Conservation (phyloP, 2,329 filamentous ascomycete species). For the Trichothecium sympodiale region DNA sequence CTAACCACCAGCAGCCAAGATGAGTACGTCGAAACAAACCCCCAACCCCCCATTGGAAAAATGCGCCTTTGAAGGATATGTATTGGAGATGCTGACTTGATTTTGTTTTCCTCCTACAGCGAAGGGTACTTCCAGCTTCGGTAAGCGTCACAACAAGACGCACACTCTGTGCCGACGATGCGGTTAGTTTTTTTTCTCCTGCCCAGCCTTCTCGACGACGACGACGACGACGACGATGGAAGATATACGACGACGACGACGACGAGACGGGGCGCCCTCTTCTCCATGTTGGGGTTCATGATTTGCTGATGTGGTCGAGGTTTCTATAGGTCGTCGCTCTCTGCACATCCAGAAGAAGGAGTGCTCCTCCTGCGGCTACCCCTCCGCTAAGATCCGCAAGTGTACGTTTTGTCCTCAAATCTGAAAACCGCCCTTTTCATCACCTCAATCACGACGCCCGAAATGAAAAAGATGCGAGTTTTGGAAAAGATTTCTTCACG, state of each 20-base stretch:
- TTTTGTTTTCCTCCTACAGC: slow-evolving; percentile 24
- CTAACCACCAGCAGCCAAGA: slow-evolving; percentile 38
- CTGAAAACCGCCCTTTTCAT: too few species aligned
- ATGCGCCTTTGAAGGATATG: not conserved
- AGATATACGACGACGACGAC: slow-evolving; percentile 4
- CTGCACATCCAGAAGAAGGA: slow-evolving; percentile 99
- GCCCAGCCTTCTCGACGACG: not conserved
- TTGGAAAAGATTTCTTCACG: too few species aligned
- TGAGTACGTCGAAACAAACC: slow-evolving; percentile 36
- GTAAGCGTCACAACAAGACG: slow-evolving; percentile 86
- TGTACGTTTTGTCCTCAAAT: slow-evolving; percentile 59
- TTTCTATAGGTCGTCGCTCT: slow-evolving; percentile 69
- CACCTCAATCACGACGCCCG: too few species aligned
- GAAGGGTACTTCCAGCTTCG: slow-evolving; percentile 48
- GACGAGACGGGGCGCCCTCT: too few species aligned
- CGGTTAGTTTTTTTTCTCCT: slow-evolving; percentile 52
- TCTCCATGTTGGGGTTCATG: not conserved
- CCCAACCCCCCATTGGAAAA: not conserved
- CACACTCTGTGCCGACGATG: slow-evolving; percentile 97
- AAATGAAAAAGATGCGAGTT: too few species aligned
- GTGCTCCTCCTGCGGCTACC: slow-evolving; percentile 92
- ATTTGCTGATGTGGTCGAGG: slow-evolving; percentile 13
- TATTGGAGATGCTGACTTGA: not conserved
- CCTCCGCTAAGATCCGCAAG: slow-evolving; percentile 93
- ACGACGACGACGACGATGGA: not conserved